Conservation (phyloP, 164 flowering plant species). For the Chloranthus sessilifolius region DNA sequence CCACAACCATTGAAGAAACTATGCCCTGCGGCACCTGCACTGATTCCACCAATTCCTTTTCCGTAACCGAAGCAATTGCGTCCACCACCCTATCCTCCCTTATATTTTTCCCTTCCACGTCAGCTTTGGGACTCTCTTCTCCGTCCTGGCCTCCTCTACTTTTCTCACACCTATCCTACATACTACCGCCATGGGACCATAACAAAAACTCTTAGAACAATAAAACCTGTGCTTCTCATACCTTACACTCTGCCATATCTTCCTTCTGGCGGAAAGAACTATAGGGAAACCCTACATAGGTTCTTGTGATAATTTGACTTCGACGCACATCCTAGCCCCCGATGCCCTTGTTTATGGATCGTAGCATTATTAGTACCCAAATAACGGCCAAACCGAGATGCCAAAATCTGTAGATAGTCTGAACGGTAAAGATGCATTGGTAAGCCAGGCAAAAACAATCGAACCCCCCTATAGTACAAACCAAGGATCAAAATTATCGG, state of each 20-base stretch:
- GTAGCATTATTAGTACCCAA: slow-evolving; percentile 3
- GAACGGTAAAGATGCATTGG: neutral
- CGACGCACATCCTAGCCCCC: slow-evolving; percentile 5
- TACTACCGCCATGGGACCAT: neutral
- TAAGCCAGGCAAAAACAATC: slow-evolving; percentile 2
- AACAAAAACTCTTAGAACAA: neutral
- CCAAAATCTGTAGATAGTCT: slow-evolving; percentile 1
- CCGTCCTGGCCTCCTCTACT: neutral
- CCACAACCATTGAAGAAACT: neutral
- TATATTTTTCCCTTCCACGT: neutral
- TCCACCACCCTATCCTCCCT: neutral
- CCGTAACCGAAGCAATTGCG: neutral
- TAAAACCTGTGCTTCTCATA: slow-evolving; percentile 3
- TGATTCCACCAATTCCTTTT: neutral
- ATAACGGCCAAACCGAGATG: slow-evolving; percentile 1
- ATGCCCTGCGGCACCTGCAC: neutral
- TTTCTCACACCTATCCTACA: neutral
- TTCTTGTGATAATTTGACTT: neutral
- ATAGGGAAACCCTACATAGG: neutral
- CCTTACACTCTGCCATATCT: neutral
- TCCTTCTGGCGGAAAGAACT: neutral
- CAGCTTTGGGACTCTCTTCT: no score
- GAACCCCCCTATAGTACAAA: neutral
- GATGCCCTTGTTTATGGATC: neutral
- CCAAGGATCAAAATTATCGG: neutral